Conservation (phyloP, 805 yeast genomes). For the Spencermartinsiella europaea region DNA sequence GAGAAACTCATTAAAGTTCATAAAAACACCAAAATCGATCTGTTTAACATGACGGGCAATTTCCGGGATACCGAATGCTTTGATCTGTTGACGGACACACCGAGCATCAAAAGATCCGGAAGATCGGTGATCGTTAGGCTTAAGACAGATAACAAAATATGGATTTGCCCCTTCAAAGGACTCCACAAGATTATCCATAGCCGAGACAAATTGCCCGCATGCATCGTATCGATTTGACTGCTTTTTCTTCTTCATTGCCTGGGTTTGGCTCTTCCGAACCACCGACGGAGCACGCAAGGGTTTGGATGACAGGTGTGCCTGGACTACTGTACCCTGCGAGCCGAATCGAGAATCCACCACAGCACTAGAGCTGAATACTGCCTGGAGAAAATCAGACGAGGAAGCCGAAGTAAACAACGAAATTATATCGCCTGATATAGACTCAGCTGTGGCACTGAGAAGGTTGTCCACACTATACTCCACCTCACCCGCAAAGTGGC, state of each 20-base stretch:
- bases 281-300: slow-evolving; percentile 38
- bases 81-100: slow-evolving; percentile 38
- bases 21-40: slow-evolving; percentile 35
- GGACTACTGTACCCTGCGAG: slow-evolving; percentile 31
- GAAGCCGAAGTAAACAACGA: slow-evolving; percentile 35
- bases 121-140: slow-evolving; percentile 38
- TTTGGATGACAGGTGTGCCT: slow-evolving; percentile 37
- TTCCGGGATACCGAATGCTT: slow-evolving; percentile 38
- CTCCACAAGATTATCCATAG: slow-evolving; percentile 33
- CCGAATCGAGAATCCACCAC: slow-evolving; percentile 34
- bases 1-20: slow-evolving; percentile 36
- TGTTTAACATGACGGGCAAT: slow-evolving; percentile 35
- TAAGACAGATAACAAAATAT: slow-evolving; percentile 37
- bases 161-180: slow-evolving; percentile 37
- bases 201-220: slow-evolving; percentile 31
- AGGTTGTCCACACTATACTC: slow-evolving; percentile 49
- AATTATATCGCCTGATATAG: slow-evolving; percentile 39
- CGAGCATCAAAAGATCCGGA: slow-evolving; percentile 38
- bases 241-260: slow-evolving; percentile 12
- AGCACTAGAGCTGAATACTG: slow-evolving; percentile 32
- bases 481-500: slow-evolving; percentile 57
- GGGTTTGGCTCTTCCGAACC: slow-evolving; percentile 19
- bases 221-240: slow-evolving; percentile 20
- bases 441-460: slow-evolving; percentile 49
- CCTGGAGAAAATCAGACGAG: slow-evolving; percentile 33